Percentiles rank a stretch among this genome's conserved stretches.
These are phyloP conservation scores for Mucor lusitanicus DNA, from an alignment of 371 early-diverging fungal genomes.

Conservation along the genomic window DNA sequence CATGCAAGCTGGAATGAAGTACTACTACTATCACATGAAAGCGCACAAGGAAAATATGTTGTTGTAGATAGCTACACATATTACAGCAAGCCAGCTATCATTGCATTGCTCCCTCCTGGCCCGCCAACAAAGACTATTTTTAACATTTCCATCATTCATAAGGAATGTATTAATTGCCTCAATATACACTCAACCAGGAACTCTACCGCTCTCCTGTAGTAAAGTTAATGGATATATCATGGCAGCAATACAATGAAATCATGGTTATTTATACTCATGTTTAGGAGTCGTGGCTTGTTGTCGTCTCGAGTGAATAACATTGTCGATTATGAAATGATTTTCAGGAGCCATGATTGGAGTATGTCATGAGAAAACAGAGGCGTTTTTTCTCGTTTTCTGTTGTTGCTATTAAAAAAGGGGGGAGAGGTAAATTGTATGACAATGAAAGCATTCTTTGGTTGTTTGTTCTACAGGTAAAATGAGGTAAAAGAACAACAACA, in stretches of 20 bases:
- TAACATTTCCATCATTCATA: neutral
- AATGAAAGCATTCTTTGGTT: neutral
- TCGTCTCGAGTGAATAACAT: neutral
- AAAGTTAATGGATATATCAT: neutral
- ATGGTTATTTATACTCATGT: neutral
- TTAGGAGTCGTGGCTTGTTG: neutral
- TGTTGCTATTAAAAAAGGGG: neutral
- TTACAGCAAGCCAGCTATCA: neutral
- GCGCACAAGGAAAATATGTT: neutral
- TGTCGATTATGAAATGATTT: neutral
- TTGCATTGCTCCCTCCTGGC: neutral
- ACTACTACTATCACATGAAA: neutral
- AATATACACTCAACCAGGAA: neutral
- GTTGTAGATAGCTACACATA: neutral
- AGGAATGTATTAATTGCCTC: neutral
- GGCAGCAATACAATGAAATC: neutral
- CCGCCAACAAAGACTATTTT: constrained; percentile 1
- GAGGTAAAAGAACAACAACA: neutral
- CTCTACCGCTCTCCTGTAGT: neutral
- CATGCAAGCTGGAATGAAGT: neutral
- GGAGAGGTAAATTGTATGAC: neutral
- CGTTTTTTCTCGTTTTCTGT: neutral
- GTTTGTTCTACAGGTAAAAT: neutral
- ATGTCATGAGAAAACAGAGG: neutral
- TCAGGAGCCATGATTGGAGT: neutral